A percentile compares a stretch with the other conserved stretches of the same genome.
These are phyloP conservation scores for Aspergillus sparsus DNA, from an alignment of 495 filamentous ascomycete genomes.

Conservation along the genomic window DNA sequence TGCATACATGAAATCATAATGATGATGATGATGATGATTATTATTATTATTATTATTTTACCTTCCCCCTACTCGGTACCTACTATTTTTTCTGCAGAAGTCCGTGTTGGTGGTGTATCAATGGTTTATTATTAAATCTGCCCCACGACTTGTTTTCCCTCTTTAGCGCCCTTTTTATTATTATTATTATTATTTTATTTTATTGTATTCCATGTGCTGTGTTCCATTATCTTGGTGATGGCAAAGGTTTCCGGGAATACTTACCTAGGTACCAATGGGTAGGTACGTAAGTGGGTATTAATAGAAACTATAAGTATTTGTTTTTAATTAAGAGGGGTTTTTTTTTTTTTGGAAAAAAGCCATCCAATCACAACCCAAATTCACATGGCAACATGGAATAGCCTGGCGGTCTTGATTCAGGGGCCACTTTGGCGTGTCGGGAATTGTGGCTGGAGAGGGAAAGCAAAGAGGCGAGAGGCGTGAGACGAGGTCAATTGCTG, in stretches of 20 bases:
- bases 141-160: conserved; percentile 21
- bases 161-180: not conserved
- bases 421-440: not conserved
- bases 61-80: not conserved
- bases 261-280: no score
- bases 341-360: not conserved
- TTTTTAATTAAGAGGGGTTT: no score
- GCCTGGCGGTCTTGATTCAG: not conserved
- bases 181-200: no score
- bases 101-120: conserved; percentile 28
- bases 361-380: no score
- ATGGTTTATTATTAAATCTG: conserved; percentile 15
- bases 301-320: not conserved
- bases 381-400: not conserved
- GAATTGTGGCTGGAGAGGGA: conserved; percentile 4
- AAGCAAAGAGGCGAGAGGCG: not conserved
- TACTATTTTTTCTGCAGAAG: conserved; percentile 21
- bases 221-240: not conserved
- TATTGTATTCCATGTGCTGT: not conserved
- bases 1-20: not conserved
- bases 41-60: no score
- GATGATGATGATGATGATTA: no score
- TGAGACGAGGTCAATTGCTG: no score
- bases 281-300: not conserved
- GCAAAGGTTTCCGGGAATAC: not conserved